Evolutionary conservation across 768 basidiomycete genomes (phyloP).

Genomic region (Boletales sp.): DNA sequence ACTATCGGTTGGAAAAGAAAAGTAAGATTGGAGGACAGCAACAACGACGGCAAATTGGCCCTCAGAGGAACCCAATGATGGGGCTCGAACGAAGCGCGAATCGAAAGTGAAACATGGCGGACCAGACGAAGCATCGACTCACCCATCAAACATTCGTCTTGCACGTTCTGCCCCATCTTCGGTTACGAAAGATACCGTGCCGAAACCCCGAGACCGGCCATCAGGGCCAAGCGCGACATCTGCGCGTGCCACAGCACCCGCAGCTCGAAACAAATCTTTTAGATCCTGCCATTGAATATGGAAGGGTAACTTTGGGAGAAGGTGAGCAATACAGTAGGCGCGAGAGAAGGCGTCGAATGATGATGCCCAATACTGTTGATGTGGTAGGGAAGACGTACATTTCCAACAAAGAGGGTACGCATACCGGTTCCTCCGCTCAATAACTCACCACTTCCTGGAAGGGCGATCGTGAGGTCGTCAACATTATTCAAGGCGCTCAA

Average conservation of each 20-base stretch:
- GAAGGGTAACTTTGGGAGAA: conserved; percentile 69
- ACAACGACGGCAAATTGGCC: not conserved
- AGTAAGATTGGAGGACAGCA: not conserved
- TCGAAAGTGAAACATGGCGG: not conserved
- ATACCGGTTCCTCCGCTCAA: conserved; percentile 29
- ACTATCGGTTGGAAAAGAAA: not conserved
- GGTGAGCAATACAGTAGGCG: conserved; percentile 14
- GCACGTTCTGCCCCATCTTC: conserved; percentile 84
- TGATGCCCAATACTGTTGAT: conserved; percentile 3
- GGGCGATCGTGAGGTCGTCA: conserved; percentile 14
- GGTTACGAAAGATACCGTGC: conserved; percentile 83
- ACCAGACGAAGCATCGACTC: conserved; percentile 24
- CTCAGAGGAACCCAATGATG: not conserved
- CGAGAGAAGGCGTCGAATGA: not conserved
- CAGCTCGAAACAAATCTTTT: conserved; percentile 91
- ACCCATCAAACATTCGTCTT: conserved; percentile 90
- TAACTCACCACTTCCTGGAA: conserved; percentile 19
- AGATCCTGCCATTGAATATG: conserved; percentile 98
- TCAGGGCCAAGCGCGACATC: conserved; percentile 87
- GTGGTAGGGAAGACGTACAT: conserved; percentile 50
- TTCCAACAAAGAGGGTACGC: conserved; percentile 82
- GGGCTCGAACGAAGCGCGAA: not conserved
- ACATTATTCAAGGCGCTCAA: conserved; percentile 13
- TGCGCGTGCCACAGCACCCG: conserved; percentile 85
- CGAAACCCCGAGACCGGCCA: conserved; percentile 88